These are phyloP conservation scores for Sclerotinia glacialis DNA, from an alignment of 2,329 filamentous ascomycete species.

Conservation along the genomic window DNA sequence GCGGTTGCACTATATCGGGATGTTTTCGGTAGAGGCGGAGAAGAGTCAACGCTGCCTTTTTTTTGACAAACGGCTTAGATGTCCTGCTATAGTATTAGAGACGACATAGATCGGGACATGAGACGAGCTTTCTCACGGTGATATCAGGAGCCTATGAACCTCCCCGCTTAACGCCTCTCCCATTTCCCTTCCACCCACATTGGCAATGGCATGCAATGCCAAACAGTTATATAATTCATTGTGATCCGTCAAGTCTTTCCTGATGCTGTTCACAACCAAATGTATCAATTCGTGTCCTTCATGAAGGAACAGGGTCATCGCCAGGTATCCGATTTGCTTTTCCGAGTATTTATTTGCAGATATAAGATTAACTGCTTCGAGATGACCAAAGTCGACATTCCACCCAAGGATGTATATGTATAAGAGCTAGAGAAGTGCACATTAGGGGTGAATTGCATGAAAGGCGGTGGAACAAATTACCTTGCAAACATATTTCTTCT, in stretches of 20 bases:
- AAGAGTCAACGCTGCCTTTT: slow-evolving; percentile 93
- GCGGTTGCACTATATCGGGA: slow-evolving; percentile 87
- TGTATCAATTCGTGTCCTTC: slow-evolving; percentile 96
- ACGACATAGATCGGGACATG: background rate
- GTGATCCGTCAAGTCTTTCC: slow-evolving; percentile 89
- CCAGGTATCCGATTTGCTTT: slow-evolving; percentile 98
- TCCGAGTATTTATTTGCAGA: slow-evolving; percentile 97
- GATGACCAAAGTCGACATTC: slow-evolving; percentile 98
- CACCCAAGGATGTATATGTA: slow-evolving; percentile 99
- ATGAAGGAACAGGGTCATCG: slow-evolving; percentile 94
- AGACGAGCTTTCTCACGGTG: slow-evolving; percentile 65
- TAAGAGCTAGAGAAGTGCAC: slow-evolving; percentile 55
- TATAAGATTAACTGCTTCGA: slow-evolving; percentile 97
- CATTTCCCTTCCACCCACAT: slow-evolving; percentile 95
- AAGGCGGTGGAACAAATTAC: slow-evolving; percentile 40
- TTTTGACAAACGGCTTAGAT: slow-evolving; percentile 98
- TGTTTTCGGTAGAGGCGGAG: slow-evolving; percentile 92
- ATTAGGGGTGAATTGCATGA: background rate
- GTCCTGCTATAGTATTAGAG: slow-evolving; percentile 46
- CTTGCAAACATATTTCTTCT: slow-evolving; percentile 99
- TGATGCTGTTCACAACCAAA: slow-evolving; percentile 95
- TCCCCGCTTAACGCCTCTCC: slow-evolving; percentile 89
- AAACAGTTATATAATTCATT: slow-evolving; percentile 98
- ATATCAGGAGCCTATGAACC: slow-evolving; percentile 90
- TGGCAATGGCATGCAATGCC: slow-evolving; percentile 94